A percentile compares a stretch with the other conserved stretches of the same genome.
Conservation (phyloP, 371 early-diverging fungal species). For the Rhizopus arrhizus region DNA sequence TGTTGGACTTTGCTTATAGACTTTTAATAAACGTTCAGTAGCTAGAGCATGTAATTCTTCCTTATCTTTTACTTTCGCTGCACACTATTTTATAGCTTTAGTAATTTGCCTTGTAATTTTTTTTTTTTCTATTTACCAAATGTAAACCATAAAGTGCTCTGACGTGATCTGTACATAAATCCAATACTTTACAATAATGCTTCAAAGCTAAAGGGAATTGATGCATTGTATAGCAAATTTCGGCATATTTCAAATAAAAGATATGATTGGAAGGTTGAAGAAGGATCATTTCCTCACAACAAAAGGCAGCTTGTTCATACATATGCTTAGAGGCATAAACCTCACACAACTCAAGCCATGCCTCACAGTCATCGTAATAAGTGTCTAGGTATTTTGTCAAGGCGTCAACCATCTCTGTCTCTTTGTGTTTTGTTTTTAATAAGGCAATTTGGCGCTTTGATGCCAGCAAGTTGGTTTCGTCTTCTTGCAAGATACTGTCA, state of each 20-base stretch:
- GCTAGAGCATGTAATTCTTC: conserved; percentile 61
- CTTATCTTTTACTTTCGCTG: conserved; percentile 21
- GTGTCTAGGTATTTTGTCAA: conserved; percentile 78
- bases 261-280: conserved; percentile 83
- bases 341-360: conserved; percentile 82
- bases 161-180: conserved; percentile 72
- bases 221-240: conserved; percentile 73
- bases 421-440: conserved; percentile 64
- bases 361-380: conserved; percentile 83
- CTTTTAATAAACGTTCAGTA: conserved; percentile 65
- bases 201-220: conserved; percentile 66
- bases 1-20: conserved; percentile 29
- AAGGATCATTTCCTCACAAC: conserved; percentile 86
- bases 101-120: conserved; percentile 59
- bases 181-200: conserved; percentile 74
- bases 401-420: conserved; percentile 72
- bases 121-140: conserved; percentile 50
- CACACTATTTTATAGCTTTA: conserved; percentile 58
- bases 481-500: conserved; percentile 63
- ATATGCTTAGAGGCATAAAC: conserved; percentile 68
- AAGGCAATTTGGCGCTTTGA: conserved; percentile 78
- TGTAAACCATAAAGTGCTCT: conserved; percentile 79
- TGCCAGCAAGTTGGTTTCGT: conserved; percentile 69
- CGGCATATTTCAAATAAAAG: conserved; percentile 86
- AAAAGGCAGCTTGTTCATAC: conserved; percentile 87